Evolutionary conservation across 1,139 yeast genomes (phyloP).

Genomic region (Pichia sp.): DNA sequence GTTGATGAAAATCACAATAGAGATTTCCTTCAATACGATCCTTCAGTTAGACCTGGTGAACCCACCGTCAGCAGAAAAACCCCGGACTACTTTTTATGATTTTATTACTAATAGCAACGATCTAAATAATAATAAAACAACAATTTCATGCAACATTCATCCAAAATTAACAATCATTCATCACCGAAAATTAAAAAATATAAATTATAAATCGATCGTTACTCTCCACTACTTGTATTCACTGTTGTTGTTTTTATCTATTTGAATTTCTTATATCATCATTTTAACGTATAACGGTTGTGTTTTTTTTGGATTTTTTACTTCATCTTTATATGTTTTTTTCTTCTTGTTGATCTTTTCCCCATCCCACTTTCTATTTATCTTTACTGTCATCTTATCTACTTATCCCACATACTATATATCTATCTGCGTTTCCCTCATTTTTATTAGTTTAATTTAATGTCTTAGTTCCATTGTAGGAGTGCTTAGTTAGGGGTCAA

Average conservation of each 20-base stretch:
- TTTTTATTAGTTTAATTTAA: background rate
- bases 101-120: background rate
- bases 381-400: background rate
- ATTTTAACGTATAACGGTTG: conserved; percentile 1
- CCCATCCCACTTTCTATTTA: background rate
- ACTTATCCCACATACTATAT: background rate
- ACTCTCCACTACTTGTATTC: background rate
- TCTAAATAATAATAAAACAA: background rate
- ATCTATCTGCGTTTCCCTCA: background rate
- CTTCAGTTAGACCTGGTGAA: conserved; percentile 93
- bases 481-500: too few species aligned
- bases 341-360: background rate
- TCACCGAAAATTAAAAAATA: background rate
- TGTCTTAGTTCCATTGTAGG: background rate
- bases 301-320: conserved; percentile 4
- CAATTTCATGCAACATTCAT: background rate
- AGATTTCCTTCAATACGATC: conserved; percentile 92
- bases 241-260: background rate
- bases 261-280: background rate
- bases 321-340: background rate
- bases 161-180: background rate
- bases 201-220: background rate
- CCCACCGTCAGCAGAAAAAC: conserved; percentile 94
- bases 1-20: conserved; percentile 90
- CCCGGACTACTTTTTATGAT: conserved; percentile 85